Conservation (phyloP, 228 moss, liverwort and hornwort species). For the Sphagnum magellanicum region DNA sequence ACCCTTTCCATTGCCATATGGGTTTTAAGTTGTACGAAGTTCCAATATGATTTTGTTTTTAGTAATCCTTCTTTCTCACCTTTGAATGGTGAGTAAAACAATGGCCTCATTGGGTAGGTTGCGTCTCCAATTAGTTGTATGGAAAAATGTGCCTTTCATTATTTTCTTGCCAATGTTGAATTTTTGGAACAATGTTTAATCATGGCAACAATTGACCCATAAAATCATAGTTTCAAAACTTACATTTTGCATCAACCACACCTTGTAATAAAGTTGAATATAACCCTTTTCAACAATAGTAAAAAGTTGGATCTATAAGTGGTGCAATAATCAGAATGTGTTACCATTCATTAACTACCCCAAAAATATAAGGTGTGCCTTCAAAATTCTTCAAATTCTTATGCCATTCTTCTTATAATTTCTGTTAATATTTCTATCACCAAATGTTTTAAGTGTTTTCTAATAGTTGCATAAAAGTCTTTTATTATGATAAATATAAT, state of each 20-base stretch:
- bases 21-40: neutral
- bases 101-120: neutral
- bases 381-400: constrained; percentile 2
- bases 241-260: neutral
- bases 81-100: neutral
- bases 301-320: neutral
- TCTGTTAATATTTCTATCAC: neutral
- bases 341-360: constrained; percentile 1
- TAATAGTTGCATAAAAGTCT: neutral
- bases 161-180: neutral
- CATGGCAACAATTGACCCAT: neutral
- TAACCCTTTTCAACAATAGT: constrained; percentile 7
- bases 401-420: neutral
- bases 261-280: constrained; percentile 8
- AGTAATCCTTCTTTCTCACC: neutral
- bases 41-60: neutral
- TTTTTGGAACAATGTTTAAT: constrained; percentile 6
- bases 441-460: neutral
- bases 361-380: neutral
- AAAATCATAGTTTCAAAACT: constrained; percentile 8
- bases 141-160: neutral
- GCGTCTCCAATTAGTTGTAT: constrained; percentile 1
- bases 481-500: neutral
- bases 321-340: constrained; percentile 12
- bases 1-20: neutral